Percentiles rank a stretch among this genome's conserved stretches.
These are phyloP conservation scores for Ogataea hybrid DNA, from an alignment of 1,139 yeast species.

Conservation along the genomic window DNA sequence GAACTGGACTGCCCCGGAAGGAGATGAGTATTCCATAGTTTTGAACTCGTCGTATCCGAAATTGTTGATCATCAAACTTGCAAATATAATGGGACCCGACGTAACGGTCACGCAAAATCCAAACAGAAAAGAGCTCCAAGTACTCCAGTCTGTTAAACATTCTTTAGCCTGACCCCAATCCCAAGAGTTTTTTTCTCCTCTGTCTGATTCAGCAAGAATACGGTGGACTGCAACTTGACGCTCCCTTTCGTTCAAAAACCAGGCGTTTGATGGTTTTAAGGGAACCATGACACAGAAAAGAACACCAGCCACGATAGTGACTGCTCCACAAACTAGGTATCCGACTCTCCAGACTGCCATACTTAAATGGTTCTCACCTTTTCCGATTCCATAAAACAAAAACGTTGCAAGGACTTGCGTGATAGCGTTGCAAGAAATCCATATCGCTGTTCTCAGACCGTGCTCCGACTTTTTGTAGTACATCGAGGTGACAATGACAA, in stretches of 20 bases:
- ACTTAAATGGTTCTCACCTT: conserved; percentile 27
- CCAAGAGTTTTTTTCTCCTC: conserved; percentile 31
- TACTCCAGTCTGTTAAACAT: conserved; percentile 32
- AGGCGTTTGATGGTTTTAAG: conserved; percentile 51
- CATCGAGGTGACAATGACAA: conserved; percentile 27
- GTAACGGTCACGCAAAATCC: conserved; percentile 38
- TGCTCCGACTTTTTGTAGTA: conserved; percentile 29
- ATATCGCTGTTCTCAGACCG: conserved; percentile 23
- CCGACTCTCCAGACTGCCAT: conserved; percentile 51
- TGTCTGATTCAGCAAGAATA: conserved; percentile 36
- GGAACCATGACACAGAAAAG: conserved; percentile 47
- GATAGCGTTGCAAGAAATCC: conserved; percentile 23
- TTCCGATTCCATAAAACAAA: conserved; percentile 22
- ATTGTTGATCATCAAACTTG: conserved; percentile 24
- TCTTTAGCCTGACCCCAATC: conserved; percentile 34
- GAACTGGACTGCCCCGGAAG: conserved; percentile 5
- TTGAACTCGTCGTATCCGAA: conserved; percentile 32
- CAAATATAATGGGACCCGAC: conserved; percentile 37
- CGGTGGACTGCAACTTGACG: conserved; percentile 33
- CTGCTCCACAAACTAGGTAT: conserved; percentile 46
- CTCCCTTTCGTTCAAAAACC: conserved; percentile 45
- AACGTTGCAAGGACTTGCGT: conserved; percentile 22
- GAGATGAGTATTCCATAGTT: conserved; percentile 36
- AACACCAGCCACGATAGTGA: conserved; percentile 43
- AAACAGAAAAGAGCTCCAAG: conserved; percentile 35